A percentile compares a stretch with the other conserved stretches of the same genome.
These are phyloP conservation scores for Solanum raphanifolium DNA, from an alignment of 257 asterid genomes.

Conservation along the genomic window DNA sequence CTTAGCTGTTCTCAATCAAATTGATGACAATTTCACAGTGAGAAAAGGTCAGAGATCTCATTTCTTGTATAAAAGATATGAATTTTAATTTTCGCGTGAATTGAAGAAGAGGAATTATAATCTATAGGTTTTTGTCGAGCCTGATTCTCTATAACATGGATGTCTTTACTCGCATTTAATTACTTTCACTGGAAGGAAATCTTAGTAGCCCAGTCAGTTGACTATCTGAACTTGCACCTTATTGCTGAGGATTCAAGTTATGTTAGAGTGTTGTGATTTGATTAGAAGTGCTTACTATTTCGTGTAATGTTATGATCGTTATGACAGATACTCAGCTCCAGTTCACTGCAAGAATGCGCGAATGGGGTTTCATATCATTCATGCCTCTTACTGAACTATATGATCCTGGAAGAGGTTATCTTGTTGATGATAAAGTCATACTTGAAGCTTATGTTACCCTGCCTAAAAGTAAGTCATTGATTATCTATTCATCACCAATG, in stretches of 20 bases:
- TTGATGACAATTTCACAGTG: slow-evolving; percentile 47
- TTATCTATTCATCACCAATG: neutral
- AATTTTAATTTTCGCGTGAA: neutral
- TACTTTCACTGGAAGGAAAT: neutral
- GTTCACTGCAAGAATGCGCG: neutral
- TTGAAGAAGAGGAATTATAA: neutral
- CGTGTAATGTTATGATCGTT: neutral
- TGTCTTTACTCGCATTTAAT: neutral
- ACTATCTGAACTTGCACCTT: neutral
- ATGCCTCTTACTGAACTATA: neutral
- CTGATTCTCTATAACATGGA: neutral
- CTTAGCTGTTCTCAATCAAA: slow-evolving; percentile 53
- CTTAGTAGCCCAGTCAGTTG: neutral
- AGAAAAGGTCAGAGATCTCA: slow-evolving; percentile 40
- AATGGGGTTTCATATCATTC: neutral
- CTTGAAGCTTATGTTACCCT: neutral
- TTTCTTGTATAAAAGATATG: neutral
- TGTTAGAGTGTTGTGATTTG: neutral
- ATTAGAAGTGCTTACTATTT: neutral
- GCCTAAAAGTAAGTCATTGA: neutral
- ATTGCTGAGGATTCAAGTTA: neutral
- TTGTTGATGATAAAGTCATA: neutral
- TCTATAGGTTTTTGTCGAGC: neutral
- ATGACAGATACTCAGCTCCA: neutral
- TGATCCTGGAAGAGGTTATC: neutral